These are phyloP conservation scores for Cryptococcus deneoformans DNA, from an alignment of 1,284 basidiomycete genomes.

Conservation along the genomic window DNA sequence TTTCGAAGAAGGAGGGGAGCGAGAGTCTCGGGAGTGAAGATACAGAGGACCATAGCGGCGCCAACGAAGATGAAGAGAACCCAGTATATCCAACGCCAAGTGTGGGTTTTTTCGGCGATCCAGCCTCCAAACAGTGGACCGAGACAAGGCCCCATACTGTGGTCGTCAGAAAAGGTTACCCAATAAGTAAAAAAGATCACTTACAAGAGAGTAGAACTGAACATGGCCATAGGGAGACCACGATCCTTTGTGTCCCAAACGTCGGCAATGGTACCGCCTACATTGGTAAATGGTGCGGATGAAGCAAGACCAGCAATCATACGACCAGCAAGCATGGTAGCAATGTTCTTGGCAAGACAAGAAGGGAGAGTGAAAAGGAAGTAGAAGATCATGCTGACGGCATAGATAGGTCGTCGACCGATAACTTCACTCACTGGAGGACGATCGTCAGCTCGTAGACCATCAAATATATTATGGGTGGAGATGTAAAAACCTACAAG, in stretches of 20 bases:
- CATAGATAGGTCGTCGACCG: slow-evolving; percentile 48
- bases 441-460: not conserved
- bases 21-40: slow-evolving; percentile 50
- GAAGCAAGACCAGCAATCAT: slow-evolving; percentile 51
- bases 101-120: slow-evolving; percentile 36
- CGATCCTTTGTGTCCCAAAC: slow-evolving; percentile 50
- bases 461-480: not conserved
- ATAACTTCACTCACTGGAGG: slow-evolving; percentile 42
- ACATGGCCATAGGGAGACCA: slow-evolving; percentile 51
- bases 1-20: slow-evolving; percentile 44
- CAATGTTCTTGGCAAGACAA: slow-evolving; percentile 50
- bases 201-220: slow-evolving; percentile 40
- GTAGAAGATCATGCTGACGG: slow-evolving; percentile 49
- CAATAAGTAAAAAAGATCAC: not conserved
- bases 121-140: slow-evolving; percentile 49
- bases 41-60: slow-evolving; percentile 33
- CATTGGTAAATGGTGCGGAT: slow-evolving; percentile 53
- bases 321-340: slow-evolving; percentile 52
- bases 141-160: slow-evolving; percentile 48
- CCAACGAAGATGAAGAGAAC: slow-evolving; percentile 46
- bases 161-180: not conserved
- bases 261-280: slow-evolving; percentile 52
- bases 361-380: slow-evolving; percentile 52
- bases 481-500: slow-evolving; percentile 18
- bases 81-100: slow-evolving; percentile 54